A percentile compares a stretch with the other conserved stretches of the same genome.
Evolutionary conservation across 169 alveolate species (phyloP).

Genomic region (Eimeria praecox): DNA sequence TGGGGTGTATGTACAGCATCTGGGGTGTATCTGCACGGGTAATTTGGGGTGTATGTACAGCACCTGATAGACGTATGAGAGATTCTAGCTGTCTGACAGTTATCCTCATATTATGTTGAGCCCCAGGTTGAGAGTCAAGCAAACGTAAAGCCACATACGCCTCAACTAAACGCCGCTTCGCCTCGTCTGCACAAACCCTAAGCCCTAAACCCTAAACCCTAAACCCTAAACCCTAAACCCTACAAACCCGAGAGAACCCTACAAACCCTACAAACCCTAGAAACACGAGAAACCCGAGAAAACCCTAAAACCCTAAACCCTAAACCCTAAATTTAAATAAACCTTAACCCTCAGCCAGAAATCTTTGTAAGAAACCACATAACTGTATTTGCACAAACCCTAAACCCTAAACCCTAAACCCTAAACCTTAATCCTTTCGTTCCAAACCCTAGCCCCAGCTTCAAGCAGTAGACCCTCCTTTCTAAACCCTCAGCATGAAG

Average conservation of each 20-base stretch:
- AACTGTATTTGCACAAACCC: too few species aligned
- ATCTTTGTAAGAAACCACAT: too few species aligned
- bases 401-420: background rate
- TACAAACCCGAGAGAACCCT: too few species aligned
- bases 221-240: background rate
- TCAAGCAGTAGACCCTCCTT: background rate
- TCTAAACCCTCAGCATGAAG: background rate
- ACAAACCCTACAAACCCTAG: too few species aligned
- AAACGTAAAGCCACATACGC: constrained; percentile 73
- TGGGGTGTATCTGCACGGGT: background rate
- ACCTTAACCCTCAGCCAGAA: too few species aligned
- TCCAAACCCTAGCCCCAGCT: background rate
- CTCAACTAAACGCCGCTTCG: constrained; percentile 58
- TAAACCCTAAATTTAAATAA: too few species aligned
- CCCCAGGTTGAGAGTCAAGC: constrained; percentile 85
- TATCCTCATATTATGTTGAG: constrained; percentile 92
- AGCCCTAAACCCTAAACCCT: constrained; percentile 26
- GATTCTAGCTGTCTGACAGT: constrained; percentile 99
- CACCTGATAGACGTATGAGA: constrained; percentile 92
- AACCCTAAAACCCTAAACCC: too few species aligned
- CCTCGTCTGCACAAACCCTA: constrained; percentile 57
- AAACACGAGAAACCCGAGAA: too few species aligned
- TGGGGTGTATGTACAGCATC: constrained; percentile 24
- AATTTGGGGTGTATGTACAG: background rate
- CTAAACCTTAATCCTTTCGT: background rate